Evolutionary conservation across 768 basidiomycete species (phyloP), one percentile per base, ranked within the genome.

Genomic region (Hericium coralloides): DNA sequence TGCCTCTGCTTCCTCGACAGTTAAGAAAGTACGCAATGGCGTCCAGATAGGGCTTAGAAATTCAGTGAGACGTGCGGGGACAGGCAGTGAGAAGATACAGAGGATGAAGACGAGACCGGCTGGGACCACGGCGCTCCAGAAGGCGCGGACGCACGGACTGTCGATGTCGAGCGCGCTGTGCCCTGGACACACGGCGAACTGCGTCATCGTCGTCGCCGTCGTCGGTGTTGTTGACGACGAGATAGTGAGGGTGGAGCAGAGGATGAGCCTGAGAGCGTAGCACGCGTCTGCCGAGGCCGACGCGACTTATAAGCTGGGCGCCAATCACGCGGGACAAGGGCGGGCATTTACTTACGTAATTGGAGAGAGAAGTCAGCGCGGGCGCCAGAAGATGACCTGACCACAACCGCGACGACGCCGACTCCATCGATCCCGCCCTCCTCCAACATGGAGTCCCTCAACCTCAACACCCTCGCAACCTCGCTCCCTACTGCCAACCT

Each of bases 381-480:
- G 4, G 39, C 39, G 39, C 39, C 15, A 41, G 12, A 15, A 15
- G 39, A 8, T 38, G 18, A 41, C 39, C 14, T 41, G 15, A 41
- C 39, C 39, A 15, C 9, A 49, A 26, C n/a, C 48, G 26, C 26
- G 26, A 31, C 26, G 26, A 31, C 26, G 6, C 26, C 26, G 26
- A 31, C 26, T 4, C 26, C 18, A 25, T 49, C 26, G 17, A 23
- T 38, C 47, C 43, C 4, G 22, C 49, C 23, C 15, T 37, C 49
- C 22, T 50, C 55, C n/a, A 17, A 59, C 56, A 87, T 86, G 85
- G 86, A 87, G 71, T 85, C 85, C 9, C 80, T 91, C 69, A 85
- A 88, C 70, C 78, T 90, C 64, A 85, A 87, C 68, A 87, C 84
- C 12, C 85, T 91, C 54, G 89, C 80, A 26, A 87, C 70, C 67